phyloP scores from a whole-genome alignment of 768 basidiomycete genomes.

The Tylopilus plumbeoviolaceoides region DNA sequence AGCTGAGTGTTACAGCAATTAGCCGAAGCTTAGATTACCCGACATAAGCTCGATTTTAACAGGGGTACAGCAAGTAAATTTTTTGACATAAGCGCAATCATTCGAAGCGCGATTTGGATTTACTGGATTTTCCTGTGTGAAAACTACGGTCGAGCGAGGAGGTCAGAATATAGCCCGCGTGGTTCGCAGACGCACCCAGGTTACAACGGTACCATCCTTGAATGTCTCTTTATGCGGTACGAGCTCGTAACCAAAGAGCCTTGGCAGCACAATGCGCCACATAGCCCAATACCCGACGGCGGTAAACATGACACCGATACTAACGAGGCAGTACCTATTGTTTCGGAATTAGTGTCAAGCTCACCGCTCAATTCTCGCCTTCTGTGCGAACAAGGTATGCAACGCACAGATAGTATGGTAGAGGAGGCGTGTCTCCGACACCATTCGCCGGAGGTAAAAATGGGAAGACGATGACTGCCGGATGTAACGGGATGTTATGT shows the following conservation, averaged over 20 bases:
- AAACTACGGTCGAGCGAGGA: constrained; percentile 5
- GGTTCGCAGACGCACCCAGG: constrained; percentile 35
- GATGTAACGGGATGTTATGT: background rate
- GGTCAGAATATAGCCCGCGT: background rate
- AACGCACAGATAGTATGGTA: constrained; percentile 51
- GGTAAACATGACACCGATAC: constrained; percentile 42
- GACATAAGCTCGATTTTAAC: no score
- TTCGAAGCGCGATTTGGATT: background rate
- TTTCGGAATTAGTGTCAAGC: background rate
- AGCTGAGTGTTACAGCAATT: no score
- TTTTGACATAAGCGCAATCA: no score
- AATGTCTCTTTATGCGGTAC: constrained; percentile 46
- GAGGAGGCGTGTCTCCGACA: constrained; percentile 54
- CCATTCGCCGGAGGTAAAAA: constrained; percentile 51
- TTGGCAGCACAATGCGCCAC: constrained; percentile 50
- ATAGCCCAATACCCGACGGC: constrained; percentile 53
- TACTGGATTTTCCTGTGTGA: constrained; percentile 6
- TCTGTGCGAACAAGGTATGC: background rate
- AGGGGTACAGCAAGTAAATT: no score
- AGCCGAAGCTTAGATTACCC: no score
- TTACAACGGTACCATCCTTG: constrained; percentile 51
- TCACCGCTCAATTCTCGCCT: constrained; percentile 35
- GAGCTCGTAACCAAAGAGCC: constrained; percentile 45
- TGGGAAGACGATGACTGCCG: constrained; percentile 48
- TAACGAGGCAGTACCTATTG: constrained; percentile 48